Evolutionary conservation across 768 basidiomycete genomes (phyloP), one percentile per base, ranked within the genome.

Genomic region (Trametes villosa): DNA sequence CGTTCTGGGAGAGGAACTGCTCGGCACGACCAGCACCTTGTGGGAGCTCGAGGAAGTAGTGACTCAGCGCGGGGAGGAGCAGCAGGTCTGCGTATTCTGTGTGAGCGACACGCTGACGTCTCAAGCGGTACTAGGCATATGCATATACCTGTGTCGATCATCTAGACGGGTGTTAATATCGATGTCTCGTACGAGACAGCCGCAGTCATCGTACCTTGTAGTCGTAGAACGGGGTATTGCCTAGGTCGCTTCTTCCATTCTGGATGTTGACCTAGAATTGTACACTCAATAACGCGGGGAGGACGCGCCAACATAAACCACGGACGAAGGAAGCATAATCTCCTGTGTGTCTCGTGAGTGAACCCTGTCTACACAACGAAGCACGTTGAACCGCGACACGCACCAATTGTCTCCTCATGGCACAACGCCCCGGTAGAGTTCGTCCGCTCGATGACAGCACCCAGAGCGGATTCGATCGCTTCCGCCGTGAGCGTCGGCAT

Each of bases 21-120:
- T 67, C 26, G 0, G 77, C 71, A 20, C 78, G 70, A 40, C 70
- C 72, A 9, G 65, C 52, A 1, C 79, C 79, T 65, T 79, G 78
- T 0, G 79, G 79, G 9, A 78, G 70, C 8, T 79, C 74, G 27
- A 78, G 68, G 71, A 81, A 78, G 63, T 79, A 80, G 59, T 81
- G 78, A 9, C 71, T 68, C 20, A 81, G 51, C 2, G 75, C 73
- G 2, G 80, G 80, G 9, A 81, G 71, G 31, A 80, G 71, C 8
- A 76, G 68, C 29, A 79, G 74, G 54, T 81, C 75, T 69, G 34
- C 11, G 8, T 20, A 4, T n/a, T 13, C 22, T 9, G 18, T 22
- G 30, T 46, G 12, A 24, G 49, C 54, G 17, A 17, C 66, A 69
- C 7, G 18, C 13, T 9, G 2, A 26, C 9, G 13, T 47, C 9